These are phyloP conservation scores for Tylopilus balloui DNA, from an alignment of 768 basidiomycete genomes.

Conservation along the genomic window DNA sequence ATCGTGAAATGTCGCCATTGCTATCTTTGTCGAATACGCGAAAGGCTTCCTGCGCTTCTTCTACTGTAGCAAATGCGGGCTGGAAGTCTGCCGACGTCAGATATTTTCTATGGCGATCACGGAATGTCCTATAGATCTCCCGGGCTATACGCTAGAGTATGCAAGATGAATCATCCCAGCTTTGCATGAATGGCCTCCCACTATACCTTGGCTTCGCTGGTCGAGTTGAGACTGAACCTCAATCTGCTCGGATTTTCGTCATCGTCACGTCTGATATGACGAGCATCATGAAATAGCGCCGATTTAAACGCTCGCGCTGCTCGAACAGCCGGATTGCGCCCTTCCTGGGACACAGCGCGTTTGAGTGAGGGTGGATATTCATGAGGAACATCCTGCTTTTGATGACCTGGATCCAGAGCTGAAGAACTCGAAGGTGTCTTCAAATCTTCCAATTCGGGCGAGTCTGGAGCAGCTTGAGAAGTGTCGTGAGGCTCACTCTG, in stretches of 20 bases:
- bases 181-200: background rate
- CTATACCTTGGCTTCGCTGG: slow-evolving; percentile 63
- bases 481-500: slow-evolving; percentile 10
- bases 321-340: slow-evolving; percentile 40
- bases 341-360: slow-evolving; percentile 24
- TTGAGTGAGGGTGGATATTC: slow-evolving; percentile 39
- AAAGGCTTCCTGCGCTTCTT: slow-evolving; percentile 63
- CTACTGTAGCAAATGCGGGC: slow-evolving; percentile 58
- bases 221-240: slow-evolving; percentile 50
- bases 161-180: background rate
- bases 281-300: slow-evolving; percentile 72
- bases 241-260: slow-evolving; percentile 40
- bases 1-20: slow-evolving; percentile 70
- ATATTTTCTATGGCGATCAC: slow-evolving; percentile 50
- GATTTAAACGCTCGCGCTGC: slow-evolving; percentile 65
- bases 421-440: slow-evolving; percentile 8
- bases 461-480: slow-evolving; percentile 2
- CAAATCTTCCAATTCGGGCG: slow-evolving; percentile 8
- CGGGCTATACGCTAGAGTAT: slow-evolving; percentile 57
- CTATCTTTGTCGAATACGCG: slow-evolving; percentile 71
- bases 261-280: slow-evolving; percentile 55
- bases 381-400: slow-evolving; percentile 19
- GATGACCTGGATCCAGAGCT: slow-evolving; percentile 1
- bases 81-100: slow-evolving; percentile 66
- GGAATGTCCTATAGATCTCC: slow-evolving; percentile 60